Conservation (phyloP, 345 rosid species). For the Gynandropsis gynandra region DNA sequence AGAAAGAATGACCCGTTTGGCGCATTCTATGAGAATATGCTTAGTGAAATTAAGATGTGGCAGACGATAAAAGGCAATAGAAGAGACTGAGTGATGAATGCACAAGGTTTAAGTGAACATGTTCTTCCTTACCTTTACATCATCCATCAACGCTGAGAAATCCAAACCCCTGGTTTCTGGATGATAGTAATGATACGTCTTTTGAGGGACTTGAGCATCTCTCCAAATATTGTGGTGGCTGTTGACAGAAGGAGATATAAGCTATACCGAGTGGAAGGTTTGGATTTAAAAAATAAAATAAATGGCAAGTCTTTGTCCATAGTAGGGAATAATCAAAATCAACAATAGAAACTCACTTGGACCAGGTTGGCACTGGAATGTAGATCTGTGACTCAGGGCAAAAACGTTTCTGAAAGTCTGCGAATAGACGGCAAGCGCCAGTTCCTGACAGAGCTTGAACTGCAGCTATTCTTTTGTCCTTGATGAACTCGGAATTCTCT, state of each 20-base stretch:
- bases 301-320: not conserved
- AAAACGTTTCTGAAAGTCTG: conserved; percentile 91
- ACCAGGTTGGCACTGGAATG: conserved; percentile 93
- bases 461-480: conserved; percentile 86
- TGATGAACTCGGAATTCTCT: conserved; percentile 62
- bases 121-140: conserved; percentile 52
- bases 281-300: not conserved
- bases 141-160: conserved; percentile 83
- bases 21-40: conserved; percentile 52
- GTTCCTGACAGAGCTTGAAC: conserved; percentile 91
- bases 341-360: conserved; percentile 56
- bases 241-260: conserved; percentile 25
- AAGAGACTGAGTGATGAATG: not conserved
- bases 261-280: not conserved
- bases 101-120: not conserved
- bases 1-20: conserved; percentile 89
- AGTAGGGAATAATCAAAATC: not conserved
- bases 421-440: conserved; percentile 95
- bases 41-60: not conserved
- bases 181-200: conserved; percentile 78
- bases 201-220: conserved; percentile 84
- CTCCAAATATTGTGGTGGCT: conserved; percentile 99
- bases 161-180: conserved; percentile 79
- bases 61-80: not conserved
- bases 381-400: conserved; percentile 76